These are phyloP conservation scores for Lactarius sanguifluus DNA, from an alignment of 768 basidiomycete genomes.

Conservation along the genomic window DNA sequence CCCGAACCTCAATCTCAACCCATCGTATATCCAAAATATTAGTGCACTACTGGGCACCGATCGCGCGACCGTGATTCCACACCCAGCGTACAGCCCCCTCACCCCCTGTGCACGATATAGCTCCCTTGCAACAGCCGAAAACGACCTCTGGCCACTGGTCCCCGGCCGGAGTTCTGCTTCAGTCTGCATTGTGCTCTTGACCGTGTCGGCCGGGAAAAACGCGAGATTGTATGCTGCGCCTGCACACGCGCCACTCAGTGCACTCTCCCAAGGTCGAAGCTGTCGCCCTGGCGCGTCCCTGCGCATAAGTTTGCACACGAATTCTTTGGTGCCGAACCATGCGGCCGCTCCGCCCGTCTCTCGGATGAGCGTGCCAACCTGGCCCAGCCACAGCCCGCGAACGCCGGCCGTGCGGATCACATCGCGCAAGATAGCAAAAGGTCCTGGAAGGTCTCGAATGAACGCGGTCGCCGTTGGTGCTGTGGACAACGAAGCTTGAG, in stretches of 20 bases:
- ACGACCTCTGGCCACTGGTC: conserved; percentile 44
- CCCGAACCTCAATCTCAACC: conserved; percentile 56
- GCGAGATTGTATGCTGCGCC: conserved; percentile 83
- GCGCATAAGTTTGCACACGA: conserved; percentile 61
- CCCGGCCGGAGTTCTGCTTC: conserved; percentile 78
- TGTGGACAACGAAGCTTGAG: conserved; percentile 32
- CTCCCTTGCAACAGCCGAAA: conserved; percentile 55
- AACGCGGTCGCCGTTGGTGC: conserved; percentile 17
- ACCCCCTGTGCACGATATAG: conserved; percentile 78
- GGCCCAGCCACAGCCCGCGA: conserved; percentile 93
- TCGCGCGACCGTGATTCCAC: conserved; percentile 84
- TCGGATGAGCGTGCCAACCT: conserved; percentile 88
- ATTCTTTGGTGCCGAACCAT: conserved; percentile 91
- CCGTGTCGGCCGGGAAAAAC: conserved; percentile 93
- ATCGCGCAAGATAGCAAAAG: conserved; percentile 61
- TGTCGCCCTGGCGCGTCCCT: conserved; percentile 29
- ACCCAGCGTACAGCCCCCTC: conserved; percentile 86
- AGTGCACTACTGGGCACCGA: conserved; percentile 88
- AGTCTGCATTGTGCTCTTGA: conserved; percentile 95
- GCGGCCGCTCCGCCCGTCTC: conserved; percentile 89
- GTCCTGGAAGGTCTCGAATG: conserved; percentile 58
- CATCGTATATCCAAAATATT: conserved; percentile 92
- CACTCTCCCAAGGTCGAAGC: conserved; percentile 69
- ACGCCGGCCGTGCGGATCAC: conserved; percentile 69
- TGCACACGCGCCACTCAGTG: conserved; percentile 81